Base-by-base conservation (phyloP, 2,329 filamentous ascomycete species). In the Balansia obtecta region DNA sequence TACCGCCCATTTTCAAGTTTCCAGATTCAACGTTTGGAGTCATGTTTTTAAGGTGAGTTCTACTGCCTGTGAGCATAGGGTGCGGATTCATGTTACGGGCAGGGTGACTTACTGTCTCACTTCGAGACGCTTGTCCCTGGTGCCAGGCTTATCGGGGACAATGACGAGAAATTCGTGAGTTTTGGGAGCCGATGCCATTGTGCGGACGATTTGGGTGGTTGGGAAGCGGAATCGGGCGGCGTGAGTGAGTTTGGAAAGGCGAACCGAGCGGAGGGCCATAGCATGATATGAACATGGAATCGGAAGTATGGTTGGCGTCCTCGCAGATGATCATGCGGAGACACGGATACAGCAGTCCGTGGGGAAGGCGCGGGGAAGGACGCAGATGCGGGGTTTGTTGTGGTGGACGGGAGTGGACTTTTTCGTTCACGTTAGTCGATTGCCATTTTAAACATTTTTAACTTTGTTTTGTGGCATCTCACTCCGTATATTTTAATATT, bases 91-190 rank as follows among this genome's bases (percentile, higher is more conserved):
- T 15, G 22, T 20, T 8, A 27, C 27, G 5, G 8, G 27, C 27
- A 12, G 18, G 33, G 2, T 1, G 9, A 70, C 76, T 58, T 63
- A 83, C 79, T 71, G 64, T 54, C 80, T 71, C 44, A 81, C 73
- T 56, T 80, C 76, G 27, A 86, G 67, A 50, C 84, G 72, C 72
- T 83, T 84, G 56, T 73, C 72, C 52, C 75, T 67, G 18, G 66
- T 71, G 40, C 76, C 80, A 1, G 80, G 75, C 64, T 80, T 77
- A 65, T 88, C 84, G 12, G 82, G 84, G 38, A 86, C 62, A 52
- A 88, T 72, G 58, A 83, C 81, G 38, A 88, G 75, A 71, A 82
- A 88, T 65, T 86, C 81, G 53, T 69, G 75, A 61, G 75, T 76
- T 38, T 57, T 58, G 22, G 56, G 43, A 33, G 57, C 46, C 22